phyloP scores from a whole-genome alignment of 2,329 filamentous ascomycete genomes.

The Dactylella cylindrospora region DNA sequence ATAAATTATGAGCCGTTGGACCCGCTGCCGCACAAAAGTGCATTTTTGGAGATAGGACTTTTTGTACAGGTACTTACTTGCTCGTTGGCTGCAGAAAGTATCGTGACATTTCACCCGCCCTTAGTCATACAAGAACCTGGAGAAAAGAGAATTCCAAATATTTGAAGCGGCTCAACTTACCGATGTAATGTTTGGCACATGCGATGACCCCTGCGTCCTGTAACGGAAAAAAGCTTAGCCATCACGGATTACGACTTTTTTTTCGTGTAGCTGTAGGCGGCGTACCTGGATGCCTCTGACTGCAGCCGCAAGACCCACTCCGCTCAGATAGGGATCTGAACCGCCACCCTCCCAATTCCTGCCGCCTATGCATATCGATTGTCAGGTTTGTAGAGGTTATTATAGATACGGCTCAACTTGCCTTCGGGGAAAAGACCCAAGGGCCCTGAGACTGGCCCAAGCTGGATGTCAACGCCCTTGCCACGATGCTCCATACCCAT shows the following conservation, averaged over 20 bases:
- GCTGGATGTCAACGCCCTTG: constrained; percentile 45
- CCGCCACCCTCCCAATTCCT: constrained; percentile 55
- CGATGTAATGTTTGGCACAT: constrained; percentile 62
- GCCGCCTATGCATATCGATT: constrained; percentile 49
- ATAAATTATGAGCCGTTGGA: constrained; percentile 12
- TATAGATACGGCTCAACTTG: constrained; percentile 14
- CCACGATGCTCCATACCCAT: constrained; percentile 53
- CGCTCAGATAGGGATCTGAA: constrained; percentile 51
- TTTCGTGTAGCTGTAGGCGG: constrained; percentile 11
- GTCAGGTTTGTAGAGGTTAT: constrained; percentile 17
- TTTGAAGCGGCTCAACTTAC: constrained; percentile 42
- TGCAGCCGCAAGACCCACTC: constrained; percentile 48
- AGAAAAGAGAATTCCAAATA: constrained; percentile 37
- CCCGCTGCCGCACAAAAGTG: constrained; percentile 35
- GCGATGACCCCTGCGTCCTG: constrained; percentile 59
- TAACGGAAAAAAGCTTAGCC: constrained; percentile 51
- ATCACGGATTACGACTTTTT: constrained; percentile 22
- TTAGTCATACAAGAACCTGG: constrained; percentile 23
- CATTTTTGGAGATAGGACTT: constrained; percentile 32
- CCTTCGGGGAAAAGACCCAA: constrained; percentile 44
- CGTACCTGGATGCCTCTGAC: constrained; percentile 50
- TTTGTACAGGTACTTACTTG: constrained; percentile 44
- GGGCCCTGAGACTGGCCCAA: constrained; percentile 42
- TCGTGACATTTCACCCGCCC: constrained; percentile 30
- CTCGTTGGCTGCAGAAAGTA: constrained; percentile 39